Percentiles rank a stretch among this genome's conserved stretches.
These are phyloP conservation scores for Inonotus hispidus DNA, from an alignment of 1,284 basidiomycete species.

Conservation along the genomic window DNA sequence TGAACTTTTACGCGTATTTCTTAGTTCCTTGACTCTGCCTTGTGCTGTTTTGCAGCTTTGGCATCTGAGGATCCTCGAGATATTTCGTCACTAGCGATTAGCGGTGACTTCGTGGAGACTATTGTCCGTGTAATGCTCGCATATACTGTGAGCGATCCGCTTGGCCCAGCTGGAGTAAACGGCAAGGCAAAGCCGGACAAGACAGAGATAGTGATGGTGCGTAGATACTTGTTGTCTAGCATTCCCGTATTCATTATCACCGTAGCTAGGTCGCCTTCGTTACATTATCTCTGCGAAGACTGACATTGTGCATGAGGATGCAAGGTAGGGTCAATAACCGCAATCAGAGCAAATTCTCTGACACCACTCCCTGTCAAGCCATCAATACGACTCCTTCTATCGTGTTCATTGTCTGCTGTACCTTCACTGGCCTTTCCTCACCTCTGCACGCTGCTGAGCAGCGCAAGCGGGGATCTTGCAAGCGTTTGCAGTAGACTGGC, in stretches of 20 bases:
- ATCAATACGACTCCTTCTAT: constrained; percentile 49
- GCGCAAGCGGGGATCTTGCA: constrained; percentile 34
- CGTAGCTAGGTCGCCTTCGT: constrained; percentile 9
- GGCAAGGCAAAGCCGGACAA: constrained; percentile 39
- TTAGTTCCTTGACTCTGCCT: constrained; percentile 5
- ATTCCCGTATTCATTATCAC: neutral
- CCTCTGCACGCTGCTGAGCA: constrained; percentile 34
- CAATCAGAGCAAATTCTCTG: constrained; percentile 2
- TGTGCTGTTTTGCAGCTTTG: constrained; percentile 3
- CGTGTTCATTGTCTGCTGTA: constrained; percentile 36
- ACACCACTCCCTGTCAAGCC: constrained; percentile 34
- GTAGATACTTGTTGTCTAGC: constrained; percentile 18
- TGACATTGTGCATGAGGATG: constrained; percentile 3
- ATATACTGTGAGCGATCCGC: constrained; percentile 12
- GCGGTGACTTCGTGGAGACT: constrained; percentile 14
- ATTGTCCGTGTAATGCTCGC: constrained; percentile 4
- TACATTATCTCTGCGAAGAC: constrained; percentile 2
- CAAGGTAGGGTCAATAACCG: constrained; percentile 5
- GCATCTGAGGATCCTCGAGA: constrained; percentile 15
- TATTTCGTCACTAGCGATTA: constrained; percentile 7
- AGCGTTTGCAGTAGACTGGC: constrained; percentile 34
- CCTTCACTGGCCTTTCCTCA: constrained; percentile 33
- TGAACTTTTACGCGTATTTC: neutral
- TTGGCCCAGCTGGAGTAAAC: neutral
- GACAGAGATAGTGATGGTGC: constrained; percentile 43